Percentiles rank a stretch among this genome's conserved stretches.
phyloP scores from a whole-genome alignment of 805 yeast species.

The Tetrapisispora namnaoensis region DNA sequence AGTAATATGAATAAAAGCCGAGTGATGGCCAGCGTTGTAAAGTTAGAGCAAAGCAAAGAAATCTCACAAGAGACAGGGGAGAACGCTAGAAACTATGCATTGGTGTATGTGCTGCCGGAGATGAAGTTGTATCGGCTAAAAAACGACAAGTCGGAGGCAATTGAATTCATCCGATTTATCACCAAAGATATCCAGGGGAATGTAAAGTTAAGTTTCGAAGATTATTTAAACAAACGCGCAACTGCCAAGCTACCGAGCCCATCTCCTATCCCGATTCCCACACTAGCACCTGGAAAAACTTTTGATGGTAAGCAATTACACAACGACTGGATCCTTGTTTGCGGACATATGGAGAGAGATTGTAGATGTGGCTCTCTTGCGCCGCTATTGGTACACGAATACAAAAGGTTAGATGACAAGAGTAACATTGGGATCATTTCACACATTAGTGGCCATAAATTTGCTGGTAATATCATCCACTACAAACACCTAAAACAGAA shows the following conservation, averaged over 20 bases:
- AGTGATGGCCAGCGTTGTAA: constrained; percentile 13
- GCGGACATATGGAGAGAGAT: constrained; percentile 24
- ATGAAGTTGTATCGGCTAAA: constrained; percentile 15
- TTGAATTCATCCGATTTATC: constrained; percentile 14
- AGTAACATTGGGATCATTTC: constrained; percentile 48
- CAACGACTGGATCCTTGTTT: constrained; percentile 15
- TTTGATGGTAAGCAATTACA: constrained; percentile 6
- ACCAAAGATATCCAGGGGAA: constrained; percentile 7
- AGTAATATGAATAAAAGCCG: constrained; percentile 10
- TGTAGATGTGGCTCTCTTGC: constrained; percentile 20
- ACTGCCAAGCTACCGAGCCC: not conserved
- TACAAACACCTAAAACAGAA: constrained; percentile 25
- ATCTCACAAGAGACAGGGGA: constrained; percentile 4
- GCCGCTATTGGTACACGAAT: constrained; percentile 11
- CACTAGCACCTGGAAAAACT: not conserved
- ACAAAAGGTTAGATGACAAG: constrained; percentile 10
- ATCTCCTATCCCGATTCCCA: not conserved
- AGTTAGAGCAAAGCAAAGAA: not conserved
- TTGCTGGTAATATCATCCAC: constrained; percentile 70
- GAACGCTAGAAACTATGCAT: not conserved
- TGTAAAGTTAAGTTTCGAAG: not conserved
- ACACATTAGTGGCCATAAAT: constrained; percentile 80
- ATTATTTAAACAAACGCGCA: not conserved
- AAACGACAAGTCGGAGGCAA: constrained; percentile 2
- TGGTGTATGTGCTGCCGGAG: constrained; percentile 15